Evolutionary conservation across 352 stramenopile genomes (phyloP).

Genomic region (Phytophthora agathidicida): DNA sequence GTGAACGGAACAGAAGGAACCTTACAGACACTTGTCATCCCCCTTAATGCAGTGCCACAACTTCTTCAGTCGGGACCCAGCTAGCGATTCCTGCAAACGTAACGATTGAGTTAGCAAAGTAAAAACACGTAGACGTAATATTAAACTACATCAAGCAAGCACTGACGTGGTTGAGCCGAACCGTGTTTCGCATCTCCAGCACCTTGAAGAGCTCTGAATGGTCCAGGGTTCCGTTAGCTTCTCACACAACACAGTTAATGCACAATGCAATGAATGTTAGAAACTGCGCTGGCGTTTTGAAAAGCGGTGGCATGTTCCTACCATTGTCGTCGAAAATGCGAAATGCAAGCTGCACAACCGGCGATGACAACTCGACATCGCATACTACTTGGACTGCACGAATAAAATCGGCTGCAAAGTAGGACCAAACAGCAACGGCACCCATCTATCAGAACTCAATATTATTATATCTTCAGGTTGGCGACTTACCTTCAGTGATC

Average conservation of each 20-base stretch:
- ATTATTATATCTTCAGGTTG: background rate
- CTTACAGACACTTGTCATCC: background rate
- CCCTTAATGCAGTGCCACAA: constrained; percentile 36
- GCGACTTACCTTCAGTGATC: constrained; percentile 64
- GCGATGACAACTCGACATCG: constrained; percentile 67
- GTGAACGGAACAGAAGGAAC: no score
- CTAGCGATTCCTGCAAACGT: background rate
- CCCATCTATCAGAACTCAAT: no score
- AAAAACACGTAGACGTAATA: background rate
- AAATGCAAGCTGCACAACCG: constrained; percentile 77
- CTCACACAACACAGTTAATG: background rate
- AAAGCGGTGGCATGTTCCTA: constrained; percentile 8
- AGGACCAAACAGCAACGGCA: no score
- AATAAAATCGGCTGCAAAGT: constrained; percentile 63
- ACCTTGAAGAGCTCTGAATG: constrained; percentile 71
- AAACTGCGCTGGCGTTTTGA: background rate
- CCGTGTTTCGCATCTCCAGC: constrained; percentile 63
- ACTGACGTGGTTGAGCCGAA: constrained; percentile 57
- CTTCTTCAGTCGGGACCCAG: constrained; percentile 15
- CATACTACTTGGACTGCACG: constrained; percentile 66
- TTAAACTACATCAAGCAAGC: background rate
- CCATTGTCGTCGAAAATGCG: constrained; percentile 77
- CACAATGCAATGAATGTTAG: background rate
- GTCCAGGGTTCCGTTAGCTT: constrained; percentile 75
- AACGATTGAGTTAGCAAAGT: background rate